Conservation (phyloP, 768 basidiomycete species). For the Termitomyces sp. region DNA sequence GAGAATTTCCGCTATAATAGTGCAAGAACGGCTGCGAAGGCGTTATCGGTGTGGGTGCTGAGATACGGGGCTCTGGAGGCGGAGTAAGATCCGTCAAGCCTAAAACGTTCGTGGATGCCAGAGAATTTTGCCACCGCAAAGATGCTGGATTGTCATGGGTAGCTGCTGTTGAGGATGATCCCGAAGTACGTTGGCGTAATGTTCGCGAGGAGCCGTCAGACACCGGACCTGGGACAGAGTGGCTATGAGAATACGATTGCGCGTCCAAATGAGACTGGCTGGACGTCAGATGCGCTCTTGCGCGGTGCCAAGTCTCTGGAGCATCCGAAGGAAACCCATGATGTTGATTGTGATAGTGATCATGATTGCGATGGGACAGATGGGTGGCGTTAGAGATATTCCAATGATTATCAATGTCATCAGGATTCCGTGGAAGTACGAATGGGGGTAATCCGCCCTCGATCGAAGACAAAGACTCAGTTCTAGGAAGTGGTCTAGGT, state of each 20-base stretch:
- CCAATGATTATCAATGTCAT: background rate
- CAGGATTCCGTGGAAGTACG: background rate
- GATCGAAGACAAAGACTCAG: background rate
- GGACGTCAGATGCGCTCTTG: background rate
- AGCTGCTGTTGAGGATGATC: background rate
- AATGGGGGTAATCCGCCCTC: background rate
- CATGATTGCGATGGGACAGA: background rate
- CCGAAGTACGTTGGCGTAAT: conserved; percentile 1
- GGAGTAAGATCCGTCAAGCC: conserved; percentile 6
- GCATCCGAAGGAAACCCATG: background rate
- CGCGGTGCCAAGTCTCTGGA: conserved; percentile 2
- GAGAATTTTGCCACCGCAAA: background rate
- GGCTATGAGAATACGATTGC: background rate
- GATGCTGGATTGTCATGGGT: background rate
- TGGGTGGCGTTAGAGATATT: background rate
- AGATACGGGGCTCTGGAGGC: conserved; percentile 7
- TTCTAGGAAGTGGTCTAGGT: background rate
- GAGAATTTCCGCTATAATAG: background rate
- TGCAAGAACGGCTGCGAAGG: conserved; percentile 7
- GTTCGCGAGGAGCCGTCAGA: conserved; percentile 3
- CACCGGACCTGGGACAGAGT: background rate
- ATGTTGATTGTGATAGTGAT: background rate
- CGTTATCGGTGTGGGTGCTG: conserved; percentile 9
- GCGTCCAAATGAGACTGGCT: background rate
- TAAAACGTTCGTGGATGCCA: conserved; percentile 3